Evolutionary conservation across 768 basidiomycete genomes (phyloP).

Genomic region (Panellus pusillus): DNA sequence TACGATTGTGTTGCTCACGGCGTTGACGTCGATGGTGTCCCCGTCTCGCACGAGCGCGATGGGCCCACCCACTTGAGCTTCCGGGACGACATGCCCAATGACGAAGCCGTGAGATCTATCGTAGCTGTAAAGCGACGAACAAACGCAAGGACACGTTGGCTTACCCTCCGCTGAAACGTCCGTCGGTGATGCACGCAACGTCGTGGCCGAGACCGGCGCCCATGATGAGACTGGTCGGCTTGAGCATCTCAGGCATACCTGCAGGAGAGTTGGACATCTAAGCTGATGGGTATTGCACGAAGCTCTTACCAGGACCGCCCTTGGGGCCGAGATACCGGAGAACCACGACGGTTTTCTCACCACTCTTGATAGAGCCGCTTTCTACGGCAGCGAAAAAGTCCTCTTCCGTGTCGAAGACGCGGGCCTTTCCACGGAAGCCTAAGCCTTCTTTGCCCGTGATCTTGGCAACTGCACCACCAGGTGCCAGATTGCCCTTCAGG

Average conservation of each 20-base stretch:
- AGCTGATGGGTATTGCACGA: conserved; percentile 9
- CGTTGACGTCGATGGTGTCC: conserved; percentile 86
- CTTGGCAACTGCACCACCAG: conserved; percentile 94
- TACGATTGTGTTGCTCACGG: conserved; percentile 81
- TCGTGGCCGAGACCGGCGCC: conserved; percentile 95
- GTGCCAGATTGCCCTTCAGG: conserved; percentile 88
- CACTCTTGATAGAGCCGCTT: conserved; percentile 82
- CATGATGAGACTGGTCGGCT: conserved; percentile 97
- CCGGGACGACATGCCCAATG: conserved; percentile 95
- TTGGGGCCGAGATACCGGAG: conserved; percentile 94
- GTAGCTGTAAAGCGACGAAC: not conserved
- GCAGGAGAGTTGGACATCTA: conserved; percentile 18
- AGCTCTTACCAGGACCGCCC: conserved; percentile 83
- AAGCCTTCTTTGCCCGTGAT: conserved; percentile 96
- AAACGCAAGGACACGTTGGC: not conserved
- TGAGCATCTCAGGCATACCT: conserved; percentile 99
- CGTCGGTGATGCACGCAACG: conserved; percentile 96
- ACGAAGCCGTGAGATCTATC: conserved; percentile 94
- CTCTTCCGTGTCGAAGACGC: conserved; percentile 89
- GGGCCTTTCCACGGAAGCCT: conserved; percentile 86
- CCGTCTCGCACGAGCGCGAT: conserved; percentile 90
- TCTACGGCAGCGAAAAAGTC: conserved; percentile 89
- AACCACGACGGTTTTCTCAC: conserved; percentile 96
- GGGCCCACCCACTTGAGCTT: conserved; percentile 91
- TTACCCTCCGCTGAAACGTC: conserved; percentile 96